Evolutionary conservation across 2,329 filamentous ascomycete genomes (phyloP).

Genomic region (Aspergillus cejpii): DNA sequence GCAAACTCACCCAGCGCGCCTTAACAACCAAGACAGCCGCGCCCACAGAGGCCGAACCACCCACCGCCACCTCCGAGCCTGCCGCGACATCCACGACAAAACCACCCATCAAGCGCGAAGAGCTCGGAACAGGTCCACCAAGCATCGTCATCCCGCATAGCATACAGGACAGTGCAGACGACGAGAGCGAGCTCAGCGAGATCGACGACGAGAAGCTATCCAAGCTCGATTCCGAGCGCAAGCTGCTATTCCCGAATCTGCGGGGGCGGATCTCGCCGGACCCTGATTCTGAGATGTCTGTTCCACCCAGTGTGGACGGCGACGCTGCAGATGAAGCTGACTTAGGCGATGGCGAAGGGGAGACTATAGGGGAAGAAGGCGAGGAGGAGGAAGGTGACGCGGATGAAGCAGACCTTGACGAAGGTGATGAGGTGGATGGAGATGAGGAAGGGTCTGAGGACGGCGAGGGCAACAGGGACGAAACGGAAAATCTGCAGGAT

Average conservation of each 20-base stretch:
- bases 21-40: slow-evolving; percentile 20
- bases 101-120: slow-evolving; percentile 34
- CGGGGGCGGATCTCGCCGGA: slow-evolving; percentile 19
- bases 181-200: slow-evolving; percentile 64
- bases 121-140: slow-evolving; percentile 37
- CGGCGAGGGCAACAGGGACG: slow-evolving; percentile 8
- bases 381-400: slow-evolving; percentile 13
- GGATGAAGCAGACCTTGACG: slow-evolving; percentile 6
- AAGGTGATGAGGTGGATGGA: slow-evolving; percentile 8
- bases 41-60: slow-evolving; percentile 20
- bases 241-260: slow-evolving; percentile 23
- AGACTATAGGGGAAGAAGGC: slow-evolving; percentile 14
- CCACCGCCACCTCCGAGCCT: slow-evolving; percentile 16
- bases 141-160: slow-evolving; percentile 56
- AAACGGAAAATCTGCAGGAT: slow-evolving; percentile 11
- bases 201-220: slow-evolving; percentile 39
- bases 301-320: slow-evolving; percentile 15
- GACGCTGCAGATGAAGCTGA: slow-evolving; percentile 19
- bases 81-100: slow-evolving; percentile 43
- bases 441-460: slow-evolving; percentile 10
- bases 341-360: slow-evolving; percentile 17
- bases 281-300: slow-evolving; percentile 23
- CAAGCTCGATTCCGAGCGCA: slow-evolving; percentile 22
- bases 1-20: slow-evolving; percentile 29
- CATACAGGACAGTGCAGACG: slow-evolving; percentile 59